A percentile compares a stretch with the other conserved stretches of the same genome.
Conservation (phyloP, 2,329 filamentous ascomycete genomes). For the Stagonosporopsis vannaccii region DNA sequence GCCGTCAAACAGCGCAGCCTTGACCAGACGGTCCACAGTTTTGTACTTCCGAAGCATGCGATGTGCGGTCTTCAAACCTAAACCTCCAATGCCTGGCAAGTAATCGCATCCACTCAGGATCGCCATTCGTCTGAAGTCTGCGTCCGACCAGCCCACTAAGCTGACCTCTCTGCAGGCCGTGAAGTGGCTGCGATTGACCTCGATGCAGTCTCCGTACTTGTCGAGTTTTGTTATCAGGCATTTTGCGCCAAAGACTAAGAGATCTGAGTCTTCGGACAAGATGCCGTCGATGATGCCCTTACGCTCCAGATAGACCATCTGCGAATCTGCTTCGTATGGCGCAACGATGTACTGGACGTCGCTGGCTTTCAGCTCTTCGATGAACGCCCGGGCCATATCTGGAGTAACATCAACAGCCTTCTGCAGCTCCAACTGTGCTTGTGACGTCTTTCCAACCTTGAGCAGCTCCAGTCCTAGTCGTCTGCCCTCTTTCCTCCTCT, state of each 20-base stretch:
- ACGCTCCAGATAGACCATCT: slow-evolving; percentile 91
- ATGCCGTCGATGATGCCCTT: slow-evolving; percentile 86
- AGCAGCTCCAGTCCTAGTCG: slow-evolving; percentile 79
- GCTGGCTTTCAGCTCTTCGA: slow-evolving; percentile 86
- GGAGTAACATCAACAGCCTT: slow-evolving; percentile 96
- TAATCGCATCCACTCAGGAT: slow-evolving; percentile 98
- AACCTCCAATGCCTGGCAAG: slow-evolving; percentile 79
- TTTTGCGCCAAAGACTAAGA: slow-evolving; percentile 93
- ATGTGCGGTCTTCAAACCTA: slow-evolving; percentile 94
- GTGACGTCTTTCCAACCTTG: slow-evolving; percentile 78
- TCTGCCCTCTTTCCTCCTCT: slow-evolving; percentile 78
- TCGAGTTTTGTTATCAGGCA: slow-evolving; percentile 92
- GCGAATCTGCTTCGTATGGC: slow-evolving; percentile 97
- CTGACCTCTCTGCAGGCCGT: slow-evolving; percentile 87
- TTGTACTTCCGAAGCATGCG: slow-evolving; percentile 90
- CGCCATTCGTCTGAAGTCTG: slow-evolving; percentile 91
- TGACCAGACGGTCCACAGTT: slow-evolving; percentile 80
- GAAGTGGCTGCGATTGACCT: slow-evolving; percentile 90
- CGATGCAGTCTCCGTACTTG: slow-evolving; percentile 89
- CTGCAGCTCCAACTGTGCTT: slow-evolving; percentile 86
- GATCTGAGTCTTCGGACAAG: slow-evolving; percentile 93
- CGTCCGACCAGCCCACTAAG: slow-evolving; percentile 88
- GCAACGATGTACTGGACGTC: slow-evolving; percentile 89
- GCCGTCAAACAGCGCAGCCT: slow-evolving; percentile 86
- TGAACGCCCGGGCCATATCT: slow-evolving; percentile 90